Evolutionary conservation across 1,284 basidiomycete genomes (phyloP).

Genomic region (Ustilago curta): DNA sequence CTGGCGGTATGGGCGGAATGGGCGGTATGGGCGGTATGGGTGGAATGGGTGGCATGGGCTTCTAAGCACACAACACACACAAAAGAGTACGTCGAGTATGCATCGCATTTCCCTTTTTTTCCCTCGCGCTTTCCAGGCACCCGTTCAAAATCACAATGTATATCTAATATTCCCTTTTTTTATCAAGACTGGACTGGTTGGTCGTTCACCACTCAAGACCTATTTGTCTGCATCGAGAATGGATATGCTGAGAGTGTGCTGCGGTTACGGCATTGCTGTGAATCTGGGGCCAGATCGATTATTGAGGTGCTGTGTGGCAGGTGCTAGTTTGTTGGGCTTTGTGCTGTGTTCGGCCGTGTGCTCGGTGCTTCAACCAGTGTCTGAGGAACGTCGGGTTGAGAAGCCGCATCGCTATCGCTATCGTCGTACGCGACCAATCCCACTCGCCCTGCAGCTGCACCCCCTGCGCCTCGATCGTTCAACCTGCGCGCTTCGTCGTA

Average conservation of each 20-base stretch:
- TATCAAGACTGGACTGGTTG: no score
- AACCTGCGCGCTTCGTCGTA: constrained; percentile 9
- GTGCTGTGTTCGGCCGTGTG: neutral
- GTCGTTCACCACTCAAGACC: no score
- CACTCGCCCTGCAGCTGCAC: neutral
- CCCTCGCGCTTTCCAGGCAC: no score
- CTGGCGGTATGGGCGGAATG: constrained; percentile 70
- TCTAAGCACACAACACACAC: constrained; percentile 39
- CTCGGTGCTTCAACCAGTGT: no score
- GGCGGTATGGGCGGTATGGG: constrained; percentile 71
- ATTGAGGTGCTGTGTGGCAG: constrained; percentile 31
- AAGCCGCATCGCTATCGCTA: constrained; percentile 18
- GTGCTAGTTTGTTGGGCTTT: constrained; percentile 25
- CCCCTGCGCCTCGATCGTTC: neutral
- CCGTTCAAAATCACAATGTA: constrained; percentile 26
- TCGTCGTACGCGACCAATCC: constrained; percentile 27
- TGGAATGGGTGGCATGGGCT: constrained; percentile 68
- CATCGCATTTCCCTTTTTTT: constrained; percentile 4
- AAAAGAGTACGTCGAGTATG: constrained; percentile 9
- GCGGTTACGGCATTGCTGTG: neutral
- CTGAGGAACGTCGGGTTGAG: neutral
- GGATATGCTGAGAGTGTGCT: neutral
- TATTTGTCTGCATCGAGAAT: neutral
- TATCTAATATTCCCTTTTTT: constrained; percentile 43
- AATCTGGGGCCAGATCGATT: constrained; percentile 5